Evolutionary conservation across 2,329 filamentous ascomycete genomes (phyloP), one percentile per base, ranked within the genome.

Genomic region (Penicillium fuscoglaucum): DNA sequence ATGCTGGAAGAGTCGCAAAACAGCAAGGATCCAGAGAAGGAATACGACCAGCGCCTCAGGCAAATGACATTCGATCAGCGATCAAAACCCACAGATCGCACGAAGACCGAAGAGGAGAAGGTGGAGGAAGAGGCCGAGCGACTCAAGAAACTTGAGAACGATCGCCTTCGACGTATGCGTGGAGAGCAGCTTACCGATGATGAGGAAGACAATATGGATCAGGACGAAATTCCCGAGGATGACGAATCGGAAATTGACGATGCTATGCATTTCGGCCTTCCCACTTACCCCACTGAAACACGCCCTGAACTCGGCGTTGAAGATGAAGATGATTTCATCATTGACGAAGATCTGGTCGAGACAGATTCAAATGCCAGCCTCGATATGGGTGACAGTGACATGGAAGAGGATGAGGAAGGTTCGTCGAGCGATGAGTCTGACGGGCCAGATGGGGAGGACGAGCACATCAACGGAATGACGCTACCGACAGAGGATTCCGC

Each of bases 311-410:
- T 92, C 19, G 90, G 87, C 6, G 88, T 96, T 35, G 92, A 96
- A 64, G 93, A 97, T 66, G 93, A 98, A 71, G 93, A 98, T 67
- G 91, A 97, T 67, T 98, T 98, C 68, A 73, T 93, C 28, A 87
- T 97, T 61, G 93, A 98, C 59, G 90, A 95, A 61, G 89, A 96
- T 69, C 82, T 98, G 17, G 84, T 97, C 35, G 92, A 92, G 13
- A 93, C 88, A 65, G 90, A 87, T 39, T 93, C 90, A n/a, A 74
- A 79, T 48, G 73, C 70, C 33, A 78, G 77, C 31, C 67, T 76
- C 7, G 75, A 73, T n/a, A 66, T 78, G 57, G 72, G 71, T 44
- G 75, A 75, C 29, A 77, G 70, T 45, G 75, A 76, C 50, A 59
- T 61, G 28, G 87, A 88, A 40, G 69, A 87, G n/a, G 50, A 52